A percentile compares a stretch with the other conserved stretches of the same genome.
These are phyloP conservation scores for Chimonanthus salicifolius DNA, from an alignment of 164 flowering plant genomes.

Conservation along the genomic window DNA sequence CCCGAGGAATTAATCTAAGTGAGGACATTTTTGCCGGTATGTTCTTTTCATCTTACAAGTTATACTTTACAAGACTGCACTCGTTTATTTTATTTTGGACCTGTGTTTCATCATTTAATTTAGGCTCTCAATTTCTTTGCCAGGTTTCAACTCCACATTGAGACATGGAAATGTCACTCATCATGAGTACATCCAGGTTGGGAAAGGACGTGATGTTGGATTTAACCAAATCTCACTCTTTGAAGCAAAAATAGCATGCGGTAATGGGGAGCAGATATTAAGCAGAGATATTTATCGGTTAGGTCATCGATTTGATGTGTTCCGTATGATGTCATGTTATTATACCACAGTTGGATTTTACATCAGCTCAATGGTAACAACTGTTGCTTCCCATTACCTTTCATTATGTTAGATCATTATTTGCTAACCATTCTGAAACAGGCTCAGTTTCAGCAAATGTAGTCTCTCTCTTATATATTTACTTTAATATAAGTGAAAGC, in stretches of 20 bases:
- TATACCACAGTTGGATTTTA: constrained; percentile 90
- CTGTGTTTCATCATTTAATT: neutral
- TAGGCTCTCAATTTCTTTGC: neutral
- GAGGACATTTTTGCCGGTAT: constrained; percentile 99
- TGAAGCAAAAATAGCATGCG: constrained; percentile 98
- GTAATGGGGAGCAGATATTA: constrained; percentile 96
- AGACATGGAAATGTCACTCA: constrained; percentile 93
- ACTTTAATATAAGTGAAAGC: neutral
- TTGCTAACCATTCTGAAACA: neutral
- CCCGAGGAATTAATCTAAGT: constrained; percentile 81
- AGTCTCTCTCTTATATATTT: neutral
- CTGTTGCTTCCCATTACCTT: constrained; percentile 2
- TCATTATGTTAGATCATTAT: neutral
- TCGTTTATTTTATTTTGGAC: neutral
- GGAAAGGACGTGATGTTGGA: constrained; percentile 99
- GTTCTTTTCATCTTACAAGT: neutral
- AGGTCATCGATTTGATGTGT: constrained; percentile 96
- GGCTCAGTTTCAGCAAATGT: neutral
- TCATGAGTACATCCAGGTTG: constrained; percentile 98
- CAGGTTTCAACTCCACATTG: constrained; percentile 96
- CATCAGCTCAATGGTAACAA: constrained; percentile 80
- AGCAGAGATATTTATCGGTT: constrained; percentile 90
- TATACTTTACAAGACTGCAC: neutral
- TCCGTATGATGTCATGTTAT: constrained; percentile 94
- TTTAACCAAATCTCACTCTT: constrained; percentile 95